These are phyloP conservation scores for Curvularia spicifera DNA, from an alignment of 2,329 filamentous ascomycete genomes.

Conservation along the genomic window DNA sequence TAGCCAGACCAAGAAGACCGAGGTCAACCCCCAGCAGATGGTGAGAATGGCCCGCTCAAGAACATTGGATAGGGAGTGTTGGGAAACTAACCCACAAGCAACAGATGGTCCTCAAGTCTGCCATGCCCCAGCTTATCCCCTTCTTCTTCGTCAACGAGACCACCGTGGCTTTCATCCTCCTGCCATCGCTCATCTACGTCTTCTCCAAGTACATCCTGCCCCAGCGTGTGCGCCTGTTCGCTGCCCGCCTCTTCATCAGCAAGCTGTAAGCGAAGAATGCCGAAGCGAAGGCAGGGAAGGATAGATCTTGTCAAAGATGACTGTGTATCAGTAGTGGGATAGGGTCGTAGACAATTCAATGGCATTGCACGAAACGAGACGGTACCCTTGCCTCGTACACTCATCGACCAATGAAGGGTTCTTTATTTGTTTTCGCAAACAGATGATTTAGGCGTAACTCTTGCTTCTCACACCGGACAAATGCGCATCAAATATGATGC, in stretches of 20 bases:
- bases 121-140: constrained; percentile 54
- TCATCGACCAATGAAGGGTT: neutral
- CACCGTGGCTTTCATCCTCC: constrained; percentile 50
- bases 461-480: neutral
- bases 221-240: constrained; percentile 51
- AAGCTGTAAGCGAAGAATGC: constrained; percentile 47
- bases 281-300: neutral
- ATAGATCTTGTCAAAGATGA: constrained; percentile 17
- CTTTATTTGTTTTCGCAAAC: neutral
- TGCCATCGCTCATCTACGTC: constrained; percentile 53
- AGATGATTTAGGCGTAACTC: neutral
- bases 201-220: constrained; percentile 54
- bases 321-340: constrained; percentile 46
- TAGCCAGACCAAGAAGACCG: constrained; percentile 47
- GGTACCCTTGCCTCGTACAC: neutral
- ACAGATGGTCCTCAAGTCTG: constrained; percentile 51
- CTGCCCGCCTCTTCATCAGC: constrained; percentile 53
- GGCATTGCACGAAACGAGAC: constrained; percentile 24
- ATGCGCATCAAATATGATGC: neutral
- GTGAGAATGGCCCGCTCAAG: constrained; percentile 21
- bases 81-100: constrained; percentile 23
- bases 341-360: constrained; percentile 47
- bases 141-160: constrained; percentile 57
- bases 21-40: constrained; percentile 45
- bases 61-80: neutral